phyloP scores from a whole-genome alignment of 257 asterid genomes.

The Solanum neorickii region DNA sequence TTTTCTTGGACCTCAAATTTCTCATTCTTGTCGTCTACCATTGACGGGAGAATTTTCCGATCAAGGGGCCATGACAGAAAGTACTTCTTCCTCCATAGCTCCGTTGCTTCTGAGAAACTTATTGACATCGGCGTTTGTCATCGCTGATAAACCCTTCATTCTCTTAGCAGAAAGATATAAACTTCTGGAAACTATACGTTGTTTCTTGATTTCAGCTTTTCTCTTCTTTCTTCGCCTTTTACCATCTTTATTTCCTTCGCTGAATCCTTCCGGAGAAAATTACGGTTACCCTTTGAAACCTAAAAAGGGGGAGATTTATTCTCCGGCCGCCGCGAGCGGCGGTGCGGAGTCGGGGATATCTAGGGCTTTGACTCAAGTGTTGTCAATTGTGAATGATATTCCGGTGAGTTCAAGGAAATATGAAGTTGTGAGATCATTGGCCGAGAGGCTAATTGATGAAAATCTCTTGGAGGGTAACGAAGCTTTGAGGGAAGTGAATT shows the following conservation, averaged over 20 bases:
- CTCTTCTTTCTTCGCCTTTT: slow-evolving; percentile 51
- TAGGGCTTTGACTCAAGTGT: slow-evolving; percentile 64
- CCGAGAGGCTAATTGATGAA: slow-evolving; percentile 68
- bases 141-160: slow-evolving; percentile 40
- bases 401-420: slow-evolving; percentile 88
- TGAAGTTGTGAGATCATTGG: slow-evolving; percentile 57
- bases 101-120: slow-evolving; percentile 47
- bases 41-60: slow-evolving; percentile 13
- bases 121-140: slow-evolving; percentile 26
- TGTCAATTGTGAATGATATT: slow-evolving; percentile 58
- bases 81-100: slow-evolving; percentile 19
- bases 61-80: neutral
- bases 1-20: neutral
- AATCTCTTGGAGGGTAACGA: slow-evolving; percentile 31
- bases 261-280: slow-evolving; percentile 4
- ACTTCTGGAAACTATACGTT: slow-evolving; percentile 30
- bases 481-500: slow-evolving; percentile 38
- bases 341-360: slow-evolving; percentile 39
- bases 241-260: slow-evolving; percentile 32
- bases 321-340: slow-evolving; percentile 2
- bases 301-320: neutral
- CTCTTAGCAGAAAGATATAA: slow-evolving; percentile 23
- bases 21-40: neutral
- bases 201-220: slow-evolving; percentile 25
- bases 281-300: slow-evolving; percentile 7